These are phyloP conservation scores for Rossbeevera mucosa DNA, from an alignment of 768 basidiomycete species.

Conservation along the genomic window DNA sequence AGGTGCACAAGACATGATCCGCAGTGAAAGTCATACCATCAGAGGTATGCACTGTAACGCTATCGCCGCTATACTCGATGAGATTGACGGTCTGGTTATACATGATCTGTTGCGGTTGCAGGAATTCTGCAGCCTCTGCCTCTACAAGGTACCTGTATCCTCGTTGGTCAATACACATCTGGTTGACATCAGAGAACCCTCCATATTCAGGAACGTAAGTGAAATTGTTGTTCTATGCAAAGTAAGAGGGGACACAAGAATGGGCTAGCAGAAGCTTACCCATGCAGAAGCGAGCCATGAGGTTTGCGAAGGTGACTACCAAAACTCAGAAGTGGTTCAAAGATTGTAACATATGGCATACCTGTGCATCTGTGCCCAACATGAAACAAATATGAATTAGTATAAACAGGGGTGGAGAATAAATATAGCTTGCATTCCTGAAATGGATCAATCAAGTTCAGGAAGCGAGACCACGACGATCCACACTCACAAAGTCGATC, in stretches of 20 bases:
- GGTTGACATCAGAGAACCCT: constrained; percentile 54
- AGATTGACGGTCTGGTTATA: constrained; percentile 48
- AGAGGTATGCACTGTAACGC: constrained; percentile 45
- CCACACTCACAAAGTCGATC: constrained; percentile 34
- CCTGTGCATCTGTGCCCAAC: constrained; percentile 24
- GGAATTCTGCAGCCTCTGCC: constrained; percentile 52
- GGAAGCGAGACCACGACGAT: not conserved
- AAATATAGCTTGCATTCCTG: constrained; percentile 28
- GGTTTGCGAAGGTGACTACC: constrained; percentile 56
- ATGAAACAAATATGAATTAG: constrained; percentile 3
- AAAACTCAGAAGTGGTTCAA: constrained; percentile 28
- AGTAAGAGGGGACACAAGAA: constrained; percentile 1
- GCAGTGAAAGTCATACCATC: constrained; percentile 43
- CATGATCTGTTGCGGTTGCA: constrained; percentile 42
- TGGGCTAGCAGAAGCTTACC: constrained; percentile 34
- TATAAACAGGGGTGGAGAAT: not conserved
- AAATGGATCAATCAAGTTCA: constrained; percentile 2
- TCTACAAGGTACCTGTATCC: constrained; percentile 58
- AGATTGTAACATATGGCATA: not conserved
- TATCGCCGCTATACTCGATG: constrained; percentile 42
- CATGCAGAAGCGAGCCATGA: constrained; percentile 62
- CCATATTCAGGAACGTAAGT: constrained; percentile 48
- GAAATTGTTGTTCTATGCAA: constrained; percentile 54
- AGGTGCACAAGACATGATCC: constrained; percentile 61
- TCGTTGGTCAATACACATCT: constrained; percentile 54